Evolutionary conservation across 805 yeast species (phyloP), one percentile per base, ranked within the genome.

Genomic region (Maudiozyma pseudohumilis): DNA sequence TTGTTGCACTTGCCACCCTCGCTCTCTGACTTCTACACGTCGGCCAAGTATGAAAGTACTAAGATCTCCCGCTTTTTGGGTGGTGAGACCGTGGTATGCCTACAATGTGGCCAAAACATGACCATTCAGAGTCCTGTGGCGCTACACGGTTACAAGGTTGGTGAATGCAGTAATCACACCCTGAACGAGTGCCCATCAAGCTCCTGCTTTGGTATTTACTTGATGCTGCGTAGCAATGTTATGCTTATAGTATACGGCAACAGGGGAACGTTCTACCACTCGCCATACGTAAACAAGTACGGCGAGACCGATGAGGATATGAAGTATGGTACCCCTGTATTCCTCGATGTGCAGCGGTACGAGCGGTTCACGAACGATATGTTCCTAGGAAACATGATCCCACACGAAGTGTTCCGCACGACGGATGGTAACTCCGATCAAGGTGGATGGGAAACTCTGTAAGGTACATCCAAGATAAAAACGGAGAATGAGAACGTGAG

Each of bases 391-490:
- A 88, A 86, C 52, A 83, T 82, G 52, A 65, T 85, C 3, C 80
- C 85, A 4, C 85, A 84, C 48, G 67, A 70, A 32, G 77, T 88
- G 24, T 87, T 86, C 1, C 68, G 97, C 44, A 77, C 77, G 46
- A 68, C 89, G 12, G 97, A 89, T 49, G 75, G 80, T 28, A 73
- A 72, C 6, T 60, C 80, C 24, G 97, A 89, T 57, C 74, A 80
- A 27, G 98, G 98, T 7, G 98, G 98, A 0, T 89, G 98, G 98
- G 92, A 82, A 48, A 83, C 60, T 4, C 45, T 57, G 46, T 57
- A 40, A 39, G 6, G 19, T 17, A n/a, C n/a, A n/a, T n/a, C n/a
- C n/a, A n/a, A n/a, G n/a, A n/a, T n/a, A n/a, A n/a, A n/a, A n/a
- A n/a, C n/a, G n/a, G n/a, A n/a, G n/a, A n/a, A n/a, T n/a, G n/a